A percentile compares a stretch with the other conserved stretches of the same genome.
phyloP scores from a whole-genome alignment of 805 yeast species.

The Candida sithepensis region DNA sequence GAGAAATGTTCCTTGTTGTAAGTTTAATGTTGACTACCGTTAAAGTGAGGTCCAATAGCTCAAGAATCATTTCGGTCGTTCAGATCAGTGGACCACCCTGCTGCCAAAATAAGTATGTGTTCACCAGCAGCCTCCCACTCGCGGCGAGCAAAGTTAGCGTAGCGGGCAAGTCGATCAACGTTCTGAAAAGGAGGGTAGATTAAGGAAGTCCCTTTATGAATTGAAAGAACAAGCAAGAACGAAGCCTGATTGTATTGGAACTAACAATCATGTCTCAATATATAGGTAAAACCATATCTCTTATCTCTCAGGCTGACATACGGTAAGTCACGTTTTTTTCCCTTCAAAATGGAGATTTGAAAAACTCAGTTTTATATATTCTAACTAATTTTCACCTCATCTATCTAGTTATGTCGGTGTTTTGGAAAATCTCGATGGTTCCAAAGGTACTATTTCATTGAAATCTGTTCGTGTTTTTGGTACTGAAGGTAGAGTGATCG shows the following conservation, averaged over 20 bases:
- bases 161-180: not conserved
- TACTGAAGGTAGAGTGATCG: constrained; percentile 82
- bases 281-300: constrained; percentile 84
- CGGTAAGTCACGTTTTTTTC: constrained; percentile 34
- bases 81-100: too few species aligned
- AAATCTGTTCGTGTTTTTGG: constrained; percentile 79
- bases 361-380: not conserved
- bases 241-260: not conserved
- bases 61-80: too few species aligned
- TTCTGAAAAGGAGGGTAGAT: not conserved
- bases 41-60: too few species aligned
- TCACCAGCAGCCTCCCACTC: not conserved
- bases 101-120: not conserved
- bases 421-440: constrained; percentile 84
- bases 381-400: not conserved
- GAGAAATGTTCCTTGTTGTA: too few species aligned
- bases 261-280: constrained; percentile 71
- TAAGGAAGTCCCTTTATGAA: not conserved
- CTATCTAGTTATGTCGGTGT: constrained; percentile 73
- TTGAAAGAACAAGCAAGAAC: not conserved
- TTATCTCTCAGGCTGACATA: constrained; percentile 73
- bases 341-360: not conserved
- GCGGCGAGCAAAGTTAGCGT: not conserved
- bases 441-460: constrained; percentile 84
- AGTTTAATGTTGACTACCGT: too few species aligned